Evolutionary conservation across 176 grass and related monocot genomes (phyloP).

Genomic region (Guadua angustifolia): DNA sequence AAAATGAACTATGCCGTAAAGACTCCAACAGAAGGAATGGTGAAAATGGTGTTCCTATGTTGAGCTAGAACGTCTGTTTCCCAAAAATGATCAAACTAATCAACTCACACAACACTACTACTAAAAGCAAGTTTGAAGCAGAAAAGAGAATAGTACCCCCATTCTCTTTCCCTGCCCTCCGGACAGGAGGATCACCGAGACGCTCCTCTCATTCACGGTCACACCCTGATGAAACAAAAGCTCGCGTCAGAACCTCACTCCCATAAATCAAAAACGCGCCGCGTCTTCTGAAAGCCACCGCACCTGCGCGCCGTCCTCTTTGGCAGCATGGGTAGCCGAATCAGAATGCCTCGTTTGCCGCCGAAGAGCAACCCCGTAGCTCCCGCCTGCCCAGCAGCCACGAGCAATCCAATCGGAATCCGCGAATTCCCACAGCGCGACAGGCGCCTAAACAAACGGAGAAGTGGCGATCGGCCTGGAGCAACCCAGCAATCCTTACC

Average conservation of each 20-base stretch:
- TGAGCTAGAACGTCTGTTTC: neutral
- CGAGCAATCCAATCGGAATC: neutral
- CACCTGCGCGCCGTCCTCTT: conserved; percentile 47
- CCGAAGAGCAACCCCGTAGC: conserved; percentile 28
- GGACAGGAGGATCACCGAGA: conserved; percentile 88
- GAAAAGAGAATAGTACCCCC: conserved; percentile 61
- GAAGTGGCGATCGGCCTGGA: neutral
- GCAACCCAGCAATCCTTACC: conserved; percentile 28
- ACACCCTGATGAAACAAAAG: conserved; percentile 46
- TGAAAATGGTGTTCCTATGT: neutral
- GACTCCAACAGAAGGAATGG: neutral
- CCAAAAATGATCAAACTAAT: neutral
- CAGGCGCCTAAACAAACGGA: neutral
- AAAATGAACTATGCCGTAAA: neutral
- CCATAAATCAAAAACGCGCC: neutral
- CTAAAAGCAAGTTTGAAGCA: neutral
- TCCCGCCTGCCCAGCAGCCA: conserved; percentile 38
- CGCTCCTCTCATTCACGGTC: conserved; percentile 75
- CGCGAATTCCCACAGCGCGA: neutral
- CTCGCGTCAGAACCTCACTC: conserved; percentile 1
- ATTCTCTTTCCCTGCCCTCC: conserved; percentile 89
- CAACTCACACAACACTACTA: neutral
- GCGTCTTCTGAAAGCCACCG: neutral
- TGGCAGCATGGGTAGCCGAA: conserved; percentile 30
- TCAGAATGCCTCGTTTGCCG: conserved; percentile 9